Base-by-base conservation (phyloP, 2,329 filamentous ascomycete genomes). In the Passalora sequoiae region DNA sequence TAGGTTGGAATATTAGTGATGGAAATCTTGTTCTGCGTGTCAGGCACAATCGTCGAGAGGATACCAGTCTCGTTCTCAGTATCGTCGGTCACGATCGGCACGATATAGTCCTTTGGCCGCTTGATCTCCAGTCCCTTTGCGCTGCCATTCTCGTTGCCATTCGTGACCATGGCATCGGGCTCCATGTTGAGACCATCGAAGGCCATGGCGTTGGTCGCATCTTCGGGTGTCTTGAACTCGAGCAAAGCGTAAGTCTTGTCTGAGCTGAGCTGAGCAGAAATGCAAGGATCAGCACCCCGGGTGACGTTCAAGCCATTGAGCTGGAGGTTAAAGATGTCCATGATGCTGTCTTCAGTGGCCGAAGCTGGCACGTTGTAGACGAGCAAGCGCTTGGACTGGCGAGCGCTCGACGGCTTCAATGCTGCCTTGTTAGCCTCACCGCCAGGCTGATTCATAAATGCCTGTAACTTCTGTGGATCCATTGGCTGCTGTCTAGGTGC, bases 221-320 rank as follows among this genome's bases (percentile, higher is more conserved):
- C 94, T 25, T 83, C 78, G 4, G 89, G 74, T 32, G 81, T 81
- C 69, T 89, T 89, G 70, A 98, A 97, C 64, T 98, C 94, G 32
- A 96, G 66, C 32, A 97, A 77, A 7, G 89, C 91, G 66, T 94
- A 96, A 1, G 78, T 76, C 43, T 76, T 73, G 63, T 94, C 87
- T 46, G 81, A 80, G 16, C 89, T 84, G 43, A 97, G 74, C 57
- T 95, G 86, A 27, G 84, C 87, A 6, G 84, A 82, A 40, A 87
- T 74, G 62, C 92, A 97, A 25, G 91, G 89, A 58, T 97, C 89
- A 35, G 78, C 77, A 52, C 80, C 82, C 53, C 88, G 82, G 40
- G 94, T 80, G 25, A 96, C 84, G 59, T 98, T 99, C 35, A 98
- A 72, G n/a, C 89, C 89, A 59, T 98, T 97, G 39, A 99, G 77